A percentile compares a stretch with the other conserved stretches of the same genome.
Evolutionary conservation across 2,329 filamentous ascomycete genomes (phyloP).

Genomic region (Tolypocladium inflatum): DNA sequence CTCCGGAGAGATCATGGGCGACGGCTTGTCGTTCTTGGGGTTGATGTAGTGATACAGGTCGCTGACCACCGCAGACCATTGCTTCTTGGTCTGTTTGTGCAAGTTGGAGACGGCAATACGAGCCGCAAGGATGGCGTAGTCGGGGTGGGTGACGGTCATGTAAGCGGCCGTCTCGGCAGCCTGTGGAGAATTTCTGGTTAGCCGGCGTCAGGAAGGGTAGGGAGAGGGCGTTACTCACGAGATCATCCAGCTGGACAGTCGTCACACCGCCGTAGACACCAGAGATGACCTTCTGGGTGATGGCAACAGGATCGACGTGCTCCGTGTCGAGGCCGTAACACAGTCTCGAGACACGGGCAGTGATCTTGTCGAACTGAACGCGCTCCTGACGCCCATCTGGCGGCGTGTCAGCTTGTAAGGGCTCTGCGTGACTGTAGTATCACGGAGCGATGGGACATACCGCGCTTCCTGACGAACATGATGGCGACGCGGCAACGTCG

Average conservation of each 20-base stretch:
- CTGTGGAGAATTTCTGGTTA: constrained; percentile 32
- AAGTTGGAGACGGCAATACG: constrained; percentile 98
- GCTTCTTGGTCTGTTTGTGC: constrained; percentile 99
- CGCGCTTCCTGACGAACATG: constrained; percentile 57
- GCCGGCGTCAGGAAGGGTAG: neutral
- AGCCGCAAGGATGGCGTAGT: constrained; percentile 96
- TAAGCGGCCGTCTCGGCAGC: constrained; percentile 98
- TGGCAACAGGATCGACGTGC: constrained; percentile 94
- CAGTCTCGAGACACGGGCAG: constrained; percentile 89
- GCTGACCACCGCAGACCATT: constrained; percentile 90
- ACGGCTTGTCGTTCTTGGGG: constrained; percentile 73
- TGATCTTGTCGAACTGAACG: constrained; percentile 99
- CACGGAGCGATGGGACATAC: constrained; percentile 28
- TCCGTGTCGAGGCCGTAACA: constrained; percentile 94
- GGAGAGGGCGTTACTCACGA: constrained; percentile 51
- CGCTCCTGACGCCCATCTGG: constrained; percentile 98
- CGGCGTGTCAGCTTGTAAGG: constrained; percentile 14
- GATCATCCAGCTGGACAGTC: constrained; percentile 89
- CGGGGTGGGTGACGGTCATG: constrained; percentile 98
- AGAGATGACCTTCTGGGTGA: constrained; percentile 98
- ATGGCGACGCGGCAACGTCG: constrained; percentile 17
- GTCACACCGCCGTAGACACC: constrained; percentile 98
- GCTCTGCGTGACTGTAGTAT: neutral
- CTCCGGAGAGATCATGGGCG: constrained; percentile 89
- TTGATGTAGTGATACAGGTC: constrained; percentile 96